phyloP scores from a whole-genome alignment of 345 rosid genomes.

The Theobroma cacao region DNA sequence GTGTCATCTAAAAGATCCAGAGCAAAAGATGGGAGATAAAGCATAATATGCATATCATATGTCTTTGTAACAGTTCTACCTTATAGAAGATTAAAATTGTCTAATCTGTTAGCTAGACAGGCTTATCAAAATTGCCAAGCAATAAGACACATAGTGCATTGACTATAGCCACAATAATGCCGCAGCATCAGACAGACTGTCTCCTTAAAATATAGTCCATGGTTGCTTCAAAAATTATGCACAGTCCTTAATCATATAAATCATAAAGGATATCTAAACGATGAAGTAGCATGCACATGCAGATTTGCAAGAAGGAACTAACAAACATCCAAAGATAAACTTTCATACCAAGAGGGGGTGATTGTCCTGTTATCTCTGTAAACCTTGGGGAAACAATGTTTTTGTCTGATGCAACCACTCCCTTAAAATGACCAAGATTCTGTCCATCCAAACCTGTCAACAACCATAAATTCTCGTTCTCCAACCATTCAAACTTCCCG shows the following conservation, averaged over 20 bases:
- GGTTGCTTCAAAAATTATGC: neutral
- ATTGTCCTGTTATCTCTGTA: conserved; percentile 50
- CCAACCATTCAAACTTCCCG: conserved; percentile 71
- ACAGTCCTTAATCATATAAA: neutral
- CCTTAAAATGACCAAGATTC: conserved; percentile 56
- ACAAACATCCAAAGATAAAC: neutral
- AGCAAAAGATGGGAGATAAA: neutral
- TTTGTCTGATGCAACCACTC: conserved; percentile 74
- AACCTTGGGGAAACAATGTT: conserved; percentile 60
- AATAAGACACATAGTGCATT: neutral
- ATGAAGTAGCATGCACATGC: neutral
- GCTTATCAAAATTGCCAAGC: neutral
- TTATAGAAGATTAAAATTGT: neutral
- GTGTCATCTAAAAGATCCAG: neutral
- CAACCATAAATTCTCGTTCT: conserved; percentile 54
- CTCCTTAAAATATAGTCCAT: neutral
- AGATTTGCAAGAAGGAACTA: neutral
- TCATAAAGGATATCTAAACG: neutral
- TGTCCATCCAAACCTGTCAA: conserved; percentile 59
- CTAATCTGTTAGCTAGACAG: neutral
- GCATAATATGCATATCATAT: too few species aligned
- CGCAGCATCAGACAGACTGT: neutral
- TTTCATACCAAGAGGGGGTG: conserved; percentile 64
- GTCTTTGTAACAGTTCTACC: neutral
- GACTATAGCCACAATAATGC: neutral